Evolutionary conservation across 164 flowering plant species (phyloP).

Genomic region (Magnolia officinalis): DNA sequence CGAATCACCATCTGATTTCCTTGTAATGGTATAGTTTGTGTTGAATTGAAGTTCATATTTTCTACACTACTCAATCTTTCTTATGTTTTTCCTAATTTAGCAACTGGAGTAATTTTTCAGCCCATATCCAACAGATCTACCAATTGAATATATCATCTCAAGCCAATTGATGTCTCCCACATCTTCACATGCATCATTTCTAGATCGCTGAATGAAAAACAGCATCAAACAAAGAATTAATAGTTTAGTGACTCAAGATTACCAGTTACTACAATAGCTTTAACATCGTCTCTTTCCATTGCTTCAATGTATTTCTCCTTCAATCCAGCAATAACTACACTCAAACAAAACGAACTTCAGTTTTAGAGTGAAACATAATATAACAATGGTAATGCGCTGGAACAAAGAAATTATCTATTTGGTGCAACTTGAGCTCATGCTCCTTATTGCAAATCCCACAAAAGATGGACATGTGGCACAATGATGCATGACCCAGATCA

Average conservation of each 20-base stretch:
- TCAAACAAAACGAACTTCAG: not conserved
- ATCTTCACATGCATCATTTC: not conserved
- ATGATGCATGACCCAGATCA: not conserved
- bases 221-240: not conserved
- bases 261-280: constrained; percentile 79
- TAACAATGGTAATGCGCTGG: too few relatives aligned
- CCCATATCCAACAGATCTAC: not conserved
- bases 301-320: constrained; percentile 68
- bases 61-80: not conserved
- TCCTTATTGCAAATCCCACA: not conserved
- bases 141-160: not conserved
- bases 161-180: not conserved
- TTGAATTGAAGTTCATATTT: not conserved
- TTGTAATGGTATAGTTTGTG: not conserved
- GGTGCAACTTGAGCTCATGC: not conserved
- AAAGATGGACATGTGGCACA: not conserved
- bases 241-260: not conserved
- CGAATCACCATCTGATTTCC: not conserved
- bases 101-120: not conserved
- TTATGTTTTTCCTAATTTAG: not conserved
- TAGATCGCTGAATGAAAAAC: not conserved
- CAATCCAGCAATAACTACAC: constrained; percentile 54
- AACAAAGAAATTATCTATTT: too few relatives aligned
- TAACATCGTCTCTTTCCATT: constrained; percentile 57
- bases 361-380: not conserved